Evolutionary conservation across 306 rosid genomes (phyloP), one percentile per base, ranked within the genome.

Genomic region (Lathyrus sativus): DNA sequence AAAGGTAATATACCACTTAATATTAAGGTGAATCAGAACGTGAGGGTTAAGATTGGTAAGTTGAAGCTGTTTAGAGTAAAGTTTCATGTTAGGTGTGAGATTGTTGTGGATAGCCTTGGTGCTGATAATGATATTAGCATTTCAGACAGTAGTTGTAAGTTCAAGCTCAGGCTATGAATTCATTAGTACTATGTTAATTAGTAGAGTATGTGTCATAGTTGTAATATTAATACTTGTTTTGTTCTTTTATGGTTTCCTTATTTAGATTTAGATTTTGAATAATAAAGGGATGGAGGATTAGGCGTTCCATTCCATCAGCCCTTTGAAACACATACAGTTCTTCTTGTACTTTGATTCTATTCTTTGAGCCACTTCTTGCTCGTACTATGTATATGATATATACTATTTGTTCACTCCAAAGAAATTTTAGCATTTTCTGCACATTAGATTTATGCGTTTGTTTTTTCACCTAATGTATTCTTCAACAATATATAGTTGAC

Each of bases 31-130:
- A 82, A 71, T 15, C 98, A 92, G 57, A 95, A 91, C 2, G 95
- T 92, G 55, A 81, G 87, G 83, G 31, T 92, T 29, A 88, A 88
- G 80, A 87, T 92, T 24, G 96, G 98, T 0, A 82, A 79, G 46
- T 63, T 92, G 75, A 92, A 89, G 92, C 81, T 92, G 9, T 81
- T 88, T 46, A 83, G 82, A 78, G 28, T 92, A 29, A 88, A 81
- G 67, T 92, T 92, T 77, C 58, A 15, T 64, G 96, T 88, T 35
- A 85, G 78, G 29, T 92, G 98, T 74, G 80, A 19, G 15, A 58
- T 92, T 60, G 10, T 61, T 61, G 95, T 92, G 48, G 75, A 88
- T 77, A 76, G 37, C 2, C 78, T 92, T 50, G 24, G 65, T 2
- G 60, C 84, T 6, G 79, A 70, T 46, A 65, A 74, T 46, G 67